These are phyloP conservation scores for Fusarium sacchari DNA, from an alignment of 2,329 filamentous ascomycete genomes.

Conservation along the genomic window DNA sequence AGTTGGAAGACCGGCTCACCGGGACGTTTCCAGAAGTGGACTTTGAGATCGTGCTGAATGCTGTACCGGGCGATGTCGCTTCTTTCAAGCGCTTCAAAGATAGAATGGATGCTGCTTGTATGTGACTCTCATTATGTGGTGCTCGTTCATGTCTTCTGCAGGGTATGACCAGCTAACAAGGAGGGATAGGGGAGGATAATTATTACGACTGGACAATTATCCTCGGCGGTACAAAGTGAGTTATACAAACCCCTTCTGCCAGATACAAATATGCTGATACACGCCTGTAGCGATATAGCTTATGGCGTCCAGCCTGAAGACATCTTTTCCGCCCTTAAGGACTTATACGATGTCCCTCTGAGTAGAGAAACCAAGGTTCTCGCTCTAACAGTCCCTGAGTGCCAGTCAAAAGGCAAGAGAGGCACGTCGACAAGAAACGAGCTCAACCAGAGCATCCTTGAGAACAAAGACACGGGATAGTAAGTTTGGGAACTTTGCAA, in stretches of 20 bases:
- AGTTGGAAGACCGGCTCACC: constrained; percentile 58
- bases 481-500: constrained; percentile 49
- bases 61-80: constrained; percentile 63
- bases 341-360: constrained; percentile 62
- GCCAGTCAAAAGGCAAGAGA: constrained; percentile 43
- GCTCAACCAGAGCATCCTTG: constrained; percentile 65
- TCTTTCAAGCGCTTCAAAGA: constrained; percentile 45
- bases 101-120: constrained; percentile 52
- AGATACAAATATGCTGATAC: not conserved
- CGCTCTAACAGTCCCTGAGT: constrained; percentile 71
- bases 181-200: constrained; percentile 31
- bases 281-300: constrained; percentile 59
- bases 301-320: constrained; percentile 49
- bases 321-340: constrained; percentile 61
- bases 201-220: constrained; percentile 70
- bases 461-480: constrained; percentile 61
- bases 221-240: constrained; percentile 71
- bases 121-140: not conserved
- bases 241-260: not conserved
- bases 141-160: not conserved
- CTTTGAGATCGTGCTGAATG: constrained; percentile 60
- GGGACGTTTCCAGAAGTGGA: constrained; percentile 56
- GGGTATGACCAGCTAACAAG: not conserved
- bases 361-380: constrained; percentile 64
- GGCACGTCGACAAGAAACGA: constrained; percentile 51